Conservation (phyloP, 2,329 filamentous ascomycete genomes). For the Neospermospora avenae region DNA sequence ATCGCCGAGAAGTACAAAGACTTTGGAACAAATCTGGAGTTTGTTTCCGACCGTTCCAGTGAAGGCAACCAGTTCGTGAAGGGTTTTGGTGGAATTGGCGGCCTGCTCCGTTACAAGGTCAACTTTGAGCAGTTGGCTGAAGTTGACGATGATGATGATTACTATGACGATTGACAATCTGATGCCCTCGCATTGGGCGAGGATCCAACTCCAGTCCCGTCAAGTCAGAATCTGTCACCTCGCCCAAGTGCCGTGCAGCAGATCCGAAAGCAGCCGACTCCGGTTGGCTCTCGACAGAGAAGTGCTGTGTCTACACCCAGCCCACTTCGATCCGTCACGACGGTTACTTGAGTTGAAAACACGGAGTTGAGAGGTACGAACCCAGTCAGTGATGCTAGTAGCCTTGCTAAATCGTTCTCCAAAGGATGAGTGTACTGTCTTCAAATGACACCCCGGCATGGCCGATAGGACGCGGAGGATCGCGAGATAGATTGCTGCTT, state of each 20-base stretch:
- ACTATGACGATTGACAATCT: constrained; percentile 91
- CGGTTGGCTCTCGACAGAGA: constrained; percentile 34
- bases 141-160: constrained; percentile 86
- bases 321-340: constrained; percentile 67
- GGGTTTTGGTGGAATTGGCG: constrained; percentile 97
- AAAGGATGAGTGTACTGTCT: constrained; percentile 14
- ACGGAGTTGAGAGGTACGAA: constrained; percentile 24
- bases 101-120: constrained; percentile 97
- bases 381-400: no score
- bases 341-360: constrained; percentile 39
- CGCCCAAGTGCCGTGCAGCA: constrained; percentile 42
- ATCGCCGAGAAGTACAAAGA: constrained; percentile 98
- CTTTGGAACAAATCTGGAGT: constrained; percentile 92
- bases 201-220: constrained; percentile 68
- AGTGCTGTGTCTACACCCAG: constrained; percentile 55
- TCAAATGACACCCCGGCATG: constrained; percentile 15
- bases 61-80: constrained; percentile 99
- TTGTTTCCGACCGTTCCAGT: constrained; percentile 94
- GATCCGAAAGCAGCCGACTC: constrained; percentile 40
- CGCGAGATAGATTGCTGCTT: constrained; percentile 24
- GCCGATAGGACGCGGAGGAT: constrained; percentile 7
- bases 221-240: constrained; percentile 41
- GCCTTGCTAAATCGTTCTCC: neutral
- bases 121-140: constrained; percentile 99
- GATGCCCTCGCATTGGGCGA: constrained; percentile 84